phyloP scores from a whole-genome alignment of 2,329 filamentous ascomycete genomes.

The Fusarium sp. region DNA sequence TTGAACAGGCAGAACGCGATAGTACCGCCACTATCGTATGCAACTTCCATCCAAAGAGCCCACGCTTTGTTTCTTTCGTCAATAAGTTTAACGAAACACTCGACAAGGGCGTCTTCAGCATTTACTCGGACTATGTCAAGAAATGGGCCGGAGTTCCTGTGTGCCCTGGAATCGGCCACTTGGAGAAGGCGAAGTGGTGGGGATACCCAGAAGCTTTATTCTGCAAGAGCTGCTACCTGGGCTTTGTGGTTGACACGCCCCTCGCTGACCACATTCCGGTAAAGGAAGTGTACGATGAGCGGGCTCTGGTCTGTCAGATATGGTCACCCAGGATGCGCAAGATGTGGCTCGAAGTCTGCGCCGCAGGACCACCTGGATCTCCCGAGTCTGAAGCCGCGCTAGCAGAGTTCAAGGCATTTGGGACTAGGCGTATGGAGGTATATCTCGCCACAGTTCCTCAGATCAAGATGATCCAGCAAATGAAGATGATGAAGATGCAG shows the following conservation, averaged over 20 bases:
- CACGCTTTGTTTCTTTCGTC: slow-evolving; percentile 48
- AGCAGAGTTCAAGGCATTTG: slow-evolving; percentile 49
- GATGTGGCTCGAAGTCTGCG: slow-evolving; percentile 52
- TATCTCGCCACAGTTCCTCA: slow-evolving; percentile 51
- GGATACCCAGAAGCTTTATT: slow-evolving; percentile 54
- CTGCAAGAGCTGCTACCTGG: slow-evolving; percentile 55
- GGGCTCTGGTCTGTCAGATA: slow-evolving; percentile 53
- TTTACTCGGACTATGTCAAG: slow-evolving; percentile 48
- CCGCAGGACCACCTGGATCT: slow-evolving; percentile 46
- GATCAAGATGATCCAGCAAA: slow-evolving; percentile 47
- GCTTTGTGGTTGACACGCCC: slow-evolving; percentile 49
- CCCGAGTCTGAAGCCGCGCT: slow-evolving; percentile 46
- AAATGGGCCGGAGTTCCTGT: slow-evolving; percentile 48
- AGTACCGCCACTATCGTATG: slow-evolving; percentile 47
- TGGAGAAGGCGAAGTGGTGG: slow-evolving; percentile 52
- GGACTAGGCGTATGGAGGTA: slow-evolving; percentile 46
- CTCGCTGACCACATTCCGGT: slow-evolving; percentile 47
- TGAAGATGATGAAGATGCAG: slow-evolving; percentile 52
- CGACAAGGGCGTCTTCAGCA: slow-evolving; percentile 52
- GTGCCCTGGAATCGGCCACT: slow-evolving; percentile 51
- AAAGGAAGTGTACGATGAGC: slow-evolving; percentile 45
- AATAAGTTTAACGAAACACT: slow-evolving; percentile 49
- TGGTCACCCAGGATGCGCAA: slow-evolving; percentile 59
- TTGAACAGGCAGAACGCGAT: slow-evolving; percentile 43
- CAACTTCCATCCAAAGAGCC: slow-evolving; percentile 48